These are phyloP conservation scores for Diplodia intermedia DNA, from an alignment of 2,329 filamentous ascomycete genomes.

Conservation along the genomic window DNA sequence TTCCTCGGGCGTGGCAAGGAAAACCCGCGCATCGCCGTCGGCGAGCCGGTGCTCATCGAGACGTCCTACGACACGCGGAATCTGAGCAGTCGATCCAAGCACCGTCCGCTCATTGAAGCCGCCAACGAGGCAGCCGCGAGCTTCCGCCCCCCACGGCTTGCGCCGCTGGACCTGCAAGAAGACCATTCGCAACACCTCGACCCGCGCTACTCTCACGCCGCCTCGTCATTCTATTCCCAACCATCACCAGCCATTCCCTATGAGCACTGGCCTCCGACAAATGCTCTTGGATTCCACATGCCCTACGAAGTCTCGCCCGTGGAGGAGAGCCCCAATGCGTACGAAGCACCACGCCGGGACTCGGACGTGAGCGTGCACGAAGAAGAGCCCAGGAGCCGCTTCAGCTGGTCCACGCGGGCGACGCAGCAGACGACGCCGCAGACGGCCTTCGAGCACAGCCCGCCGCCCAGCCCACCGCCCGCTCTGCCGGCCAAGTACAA, in stretches of 20 bases:
- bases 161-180: neutral
- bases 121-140: constrained; percentile 39
- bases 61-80: constrained; percentile 54
- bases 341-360: neutral
- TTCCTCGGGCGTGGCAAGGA: constrained; percentile 53
- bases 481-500: constrained; percentile 42
- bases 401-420: constrained; percentile 52
- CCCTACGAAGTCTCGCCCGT: constrained; percentile 30
- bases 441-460: constrained; percentile 51
- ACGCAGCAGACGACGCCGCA: constrained; percentile 45
- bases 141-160: constrained; percentile 22
- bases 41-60: constrained; percentile 55
- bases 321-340: constrained; percentile 22
- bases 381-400: constrained; percentile 44
- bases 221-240: constrained; percentile 69
- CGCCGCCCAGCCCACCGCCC: constrained; percentile 52
- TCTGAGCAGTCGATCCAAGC: constrained; percentile 41
- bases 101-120: constrained; percentile 33
- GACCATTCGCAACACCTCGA: constrained; percentile 57
- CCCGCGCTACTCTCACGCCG: constrained; percentile 41
- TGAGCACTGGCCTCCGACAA: constrained; percentile 21
- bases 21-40: constrained; percentile 54
- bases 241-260: constrained; percentile 51
- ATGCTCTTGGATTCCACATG: constrained; percentile 31
- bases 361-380: constrained; percentile 26